A percentile compares a stretch with the other conserved stretches of the same genome.
These are phyloP conservation scores for Powellomyces hirtus DNA, from an alignment of 192 early-diverging fungal species.

Conservation along the genomic window DNA sequence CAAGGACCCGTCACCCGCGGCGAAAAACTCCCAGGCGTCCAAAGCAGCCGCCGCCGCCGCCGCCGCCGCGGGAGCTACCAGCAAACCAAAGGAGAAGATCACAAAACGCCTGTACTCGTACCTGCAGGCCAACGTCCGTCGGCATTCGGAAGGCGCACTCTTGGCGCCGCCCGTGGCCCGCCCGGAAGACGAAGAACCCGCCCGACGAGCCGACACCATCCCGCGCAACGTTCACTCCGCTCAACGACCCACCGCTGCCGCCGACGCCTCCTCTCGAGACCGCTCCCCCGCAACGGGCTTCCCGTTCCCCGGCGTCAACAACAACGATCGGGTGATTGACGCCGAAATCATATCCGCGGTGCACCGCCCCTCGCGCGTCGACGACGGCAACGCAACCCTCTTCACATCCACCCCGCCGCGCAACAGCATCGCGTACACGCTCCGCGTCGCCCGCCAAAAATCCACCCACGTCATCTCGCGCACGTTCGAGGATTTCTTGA, in stretches of 20 bases:
- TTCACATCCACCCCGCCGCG: background rate
- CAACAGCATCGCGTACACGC: background rate
- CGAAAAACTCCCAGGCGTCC: no score
- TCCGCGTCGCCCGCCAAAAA: slow-evolving; percentile 1
- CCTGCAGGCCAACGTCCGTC: background rate
- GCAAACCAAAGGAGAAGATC: background rate
- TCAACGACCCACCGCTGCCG: background rate
- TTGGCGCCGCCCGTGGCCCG: background rate
- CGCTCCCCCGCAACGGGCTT: no score
- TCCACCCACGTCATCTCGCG: background rate
- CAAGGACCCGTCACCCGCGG: background rate
- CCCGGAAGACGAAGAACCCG: background rate
- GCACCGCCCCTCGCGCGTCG: background rate
- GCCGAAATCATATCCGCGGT: background rate
- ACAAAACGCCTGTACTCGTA: slow-evolving; percentile 1
- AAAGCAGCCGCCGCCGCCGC: background rate
- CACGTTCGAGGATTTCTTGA: slow-evolving; percentile 9
- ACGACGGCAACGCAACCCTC: background rate
- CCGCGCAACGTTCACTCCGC: slow-evolving; percentile 12
- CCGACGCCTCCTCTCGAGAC: no score
- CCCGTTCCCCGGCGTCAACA: background rate
- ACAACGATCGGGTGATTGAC: background rate
- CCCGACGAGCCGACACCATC: slow-evolving; percentile 8
- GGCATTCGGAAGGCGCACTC: slow-evolving; percentile 6
- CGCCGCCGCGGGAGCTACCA: no score